Base-by-base conservation (phyloP, 2,329 filamentous ascomycete genomes). In the Aureobasidium pullulans region DNA sequence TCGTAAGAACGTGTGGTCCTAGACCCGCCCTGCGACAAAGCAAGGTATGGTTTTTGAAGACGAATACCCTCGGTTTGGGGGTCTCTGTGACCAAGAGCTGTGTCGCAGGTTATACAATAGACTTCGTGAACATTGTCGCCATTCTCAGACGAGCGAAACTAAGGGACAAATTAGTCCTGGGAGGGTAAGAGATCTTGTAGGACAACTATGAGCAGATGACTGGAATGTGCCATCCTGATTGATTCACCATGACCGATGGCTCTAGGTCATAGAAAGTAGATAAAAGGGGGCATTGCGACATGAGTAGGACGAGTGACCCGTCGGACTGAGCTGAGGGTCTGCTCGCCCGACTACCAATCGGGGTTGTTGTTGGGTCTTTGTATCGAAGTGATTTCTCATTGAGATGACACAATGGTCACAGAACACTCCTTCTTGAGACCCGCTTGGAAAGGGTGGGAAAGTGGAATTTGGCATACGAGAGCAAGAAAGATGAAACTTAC, bases 61-160 rank as follows among this genome's bases (percentile, higher is more conserved):
- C 67, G 67, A 57, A 69, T 78, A 46, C 80, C 80, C 42, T 73
- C 70, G 4, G 75, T 68, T 1, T 68, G 59, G 32, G 74, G 68
- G 62, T 82, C 79, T 39, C 74, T 70, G 31, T 70, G 64, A 47
- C 75, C 74, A 42, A 76, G 47, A n/a, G 63, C 62, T 32, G 31
- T 13, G 16, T 39, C 36, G n/a, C 40, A 29, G 10, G 3, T 39
- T 23, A 19, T 50, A 39, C 29, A 49, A 39, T 44, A 39, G 4
- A 31, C 49, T 40, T 23, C 15, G 16, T 13, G n/a, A 29, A 54
- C 43, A 47, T 48, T 37, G 28, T 61, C 31, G 9, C 16, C 40
- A 11, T 50, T 31, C 7, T 58, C 23, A 15, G 16, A 16, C 16
- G 59, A 29, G 4, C 36, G 36, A 15, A 37, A 19, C 42, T 56